These are phyloP conservation scores for Oryza brachyantha DNA, from an alignment of 176 grass and related monocot species.

Conservation along the genomic window DNA sequence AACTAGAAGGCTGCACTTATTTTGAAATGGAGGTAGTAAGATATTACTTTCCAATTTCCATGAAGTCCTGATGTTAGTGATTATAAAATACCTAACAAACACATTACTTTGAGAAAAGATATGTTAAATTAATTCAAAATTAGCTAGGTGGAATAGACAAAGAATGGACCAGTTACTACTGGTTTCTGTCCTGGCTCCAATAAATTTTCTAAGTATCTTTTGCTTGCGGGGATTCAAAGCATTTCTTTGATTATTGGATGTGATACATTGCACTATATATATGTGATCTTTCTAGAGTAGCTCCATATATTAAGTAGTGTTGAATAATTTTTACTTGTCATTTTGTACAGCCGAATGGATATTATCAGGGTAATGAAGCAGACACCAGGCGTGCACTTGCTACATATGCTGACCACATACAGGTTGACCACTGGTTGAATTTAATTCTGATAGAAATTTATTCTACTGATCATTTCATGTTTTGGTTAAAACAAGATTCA, in stretches of 20 bases:
- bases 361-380: constrained; percentile 75
- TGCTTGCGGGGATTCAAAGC: background rate
- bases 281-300: background rate
- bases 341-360: constrained; percentile 83
- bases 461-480: background rate
- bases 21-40: too few relatives aligned
- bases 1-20: too few relatives aligned
- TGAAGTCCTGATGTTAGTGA: background rate
- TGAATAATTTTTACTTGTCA: constrained; percentile 21
- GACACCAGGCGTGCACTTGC: constrained; percentile 56
- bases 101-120: background rate
- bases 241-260: background rate
- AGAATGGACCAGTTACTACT: background rate
- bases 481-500: constrained; percentile 17
- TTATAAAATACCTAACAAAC: background rate
- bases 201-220: too few relatives aligned
- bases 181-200: too few relatives aligned
- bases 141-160: background rate
- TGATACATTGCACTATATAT: constrained; percentile 19
- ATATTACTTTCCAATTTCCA: too few relatives aligned
- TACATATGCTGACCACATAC: constrained; percentile 72
- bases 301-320: background rate
- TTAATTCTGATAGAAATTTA: constrained; percentile 12
- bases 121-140: background rate
- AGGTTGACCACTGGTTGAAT: constrained; percentile 40